Evolutionary conservation across 768 basidiomycete genomes (phyloP).

Genomic region (Hortiboletus flavorubellus): DNA sequence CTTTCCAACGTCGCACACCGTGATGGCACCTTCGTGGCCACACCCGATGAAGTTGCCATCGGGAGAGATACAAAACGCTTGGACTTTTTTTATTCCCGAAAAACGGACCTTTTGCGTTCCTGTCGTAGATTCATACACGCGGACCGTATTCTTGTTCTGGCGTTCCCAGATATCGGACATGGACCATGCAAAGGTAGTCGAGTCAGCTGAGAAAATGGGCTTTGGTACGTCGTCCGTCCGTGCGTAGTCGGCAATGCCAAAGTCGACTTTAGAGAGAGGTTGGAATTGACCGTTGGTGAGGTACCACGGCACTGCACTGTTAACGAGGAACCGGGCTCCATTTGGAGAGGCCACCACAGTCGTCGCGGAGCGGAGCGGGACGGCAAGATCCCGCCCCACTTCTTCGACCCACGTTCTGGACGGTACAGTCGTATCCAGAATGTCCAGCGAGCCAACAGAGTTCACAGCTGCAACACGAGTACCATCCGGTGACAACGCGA

Average conservation of each 20-base stretch:
- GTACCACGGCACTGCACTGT: not conserved
- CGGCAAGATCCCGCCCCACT: not conserved
- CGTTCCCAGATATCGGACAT: slow-evolving; percentile 3
- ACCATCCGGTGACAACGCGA: slow-evolving; percentile 20
- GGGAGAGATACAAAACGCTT: not conserved
- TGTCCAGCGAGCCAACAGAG: slow-evolving; percentile 1
- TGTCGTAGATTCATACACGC: slow-evolving; percentile 3
- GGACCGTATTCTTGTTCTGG: not conserved
- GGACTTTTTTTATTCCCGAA: slow-evolving; percentile 4
- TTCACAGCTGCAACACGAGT: slow-evolving; percentile 12
- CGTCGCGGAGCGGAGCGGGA: not conserved
- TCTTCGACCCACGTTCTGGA: slow-evolving; percentile 8
- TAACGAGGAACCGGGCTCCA: slow-evolving; percentile 7
- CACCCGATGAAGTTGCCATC: slow-evolving; percentile 6
- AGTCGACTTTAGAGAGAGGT: slow-evolving; percentile 8
- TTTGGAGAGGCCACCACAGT: slow-evolving; percentile 5
- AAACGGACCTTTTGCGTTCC: slow-evolving; percentile 4
- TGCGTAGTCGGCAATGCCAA: not conserved
- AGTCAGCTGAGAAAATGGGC: slow-evolving; percentile 7
- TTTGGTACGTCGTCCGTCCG: not conserved
- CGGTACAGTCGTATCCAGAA: slow-evolving; percentile 6
- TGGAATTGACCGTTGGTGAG: not conserved
- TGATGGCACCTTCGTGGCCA: slow-evolving; percentile 7
- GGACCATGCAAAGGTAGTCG: slow-evolving; percentile 6
- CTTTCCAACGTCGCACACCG: slow-evolving; percentile 1